phyloP scores from a whole-genome alignment of 2,329 filamentous ascomycete genomes.

The Alternaria consortialis region DNA sequence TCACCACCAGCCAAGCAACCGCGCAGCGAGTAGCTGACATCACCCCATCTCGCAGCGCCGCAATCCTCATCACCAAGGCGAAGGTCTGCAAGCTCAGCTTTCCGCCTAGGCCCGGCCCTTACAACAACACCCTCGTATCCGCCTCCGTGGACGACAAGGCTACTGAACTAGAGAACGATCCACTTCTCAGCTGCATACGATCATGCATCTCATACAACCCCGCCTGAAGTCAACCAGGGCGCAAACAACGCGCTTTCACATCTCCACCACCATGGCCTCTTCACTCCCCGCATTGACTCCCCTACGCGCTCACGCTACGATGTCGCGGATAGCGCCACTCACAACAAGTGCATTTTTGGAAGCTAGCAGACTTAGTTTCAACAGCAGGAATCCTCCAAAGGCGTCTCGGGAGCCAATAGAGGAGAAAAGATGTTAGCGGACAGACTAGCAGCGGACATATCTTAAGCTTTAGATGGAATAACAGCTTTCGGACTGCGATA shows the following conservation, averaged over 20 bases:
- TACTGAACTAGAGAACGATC: neutral
- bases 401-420: too few species aligned
- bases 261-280: neutral
- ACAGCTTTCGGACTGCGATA: too few species aligned
- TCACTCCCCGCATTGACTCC: neutral
- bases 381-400: too few species aligned
- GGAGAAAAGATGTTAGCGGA: too few species aligned
- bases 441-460: too few species aligned
- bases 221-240: neutral
- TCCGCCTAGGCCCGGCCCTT: neutral
- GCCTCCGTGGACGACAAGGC: neutral
- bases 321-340: too few species aligned
- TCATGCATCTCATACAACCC: constrained; percentile 8
- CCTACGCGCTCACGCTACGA: constrained; percentile 4
- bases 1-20: neutral
- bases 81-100: neutral
- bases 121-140: neutral
- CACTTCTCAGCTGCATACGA: constrained; percentile 11
- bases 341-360: too few species aligned
- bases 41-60: neutral
- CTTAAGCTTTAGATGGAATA: too few species aligned
- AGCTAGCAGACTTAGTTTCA: too few species aligned
- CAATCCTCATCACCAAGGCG: neutral
- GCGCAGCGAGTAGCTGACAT: neutral
- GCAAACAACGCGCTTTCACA: constrained; percentile 18